These are phyloP conservation scores for Turritis glabra DNA, from an alignment of 345 rosid genomes.

Conservation along the genomic window DNA sequence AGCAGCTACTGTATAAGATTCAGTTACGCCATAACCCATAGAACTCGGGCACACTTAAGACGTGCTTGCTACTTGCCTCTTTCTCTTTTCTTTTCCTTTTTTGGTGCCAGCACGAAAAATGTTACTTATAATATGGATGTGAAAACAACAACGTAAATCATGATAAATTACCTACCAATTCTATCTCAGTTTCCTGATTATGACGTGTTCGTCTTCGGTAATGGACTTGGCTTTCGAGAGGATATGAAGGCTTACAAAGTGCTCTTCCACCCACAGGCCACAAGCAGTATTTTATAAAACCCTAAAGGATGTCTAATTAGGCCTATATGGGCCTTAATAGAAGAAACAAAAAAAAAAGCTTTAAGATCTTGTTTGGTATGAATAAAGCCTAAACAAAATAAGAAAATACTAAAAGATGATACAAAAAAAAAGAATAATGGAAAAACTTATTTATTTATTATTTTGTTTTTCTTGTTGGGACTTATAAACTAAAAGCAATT, in stretches of 20 bases:
- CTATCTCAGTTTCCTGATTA: too few relatives aligned
- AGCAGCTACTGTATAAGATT: background rate
- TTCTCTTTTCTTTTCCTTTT: background rate
- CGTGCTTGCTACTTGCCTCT: background rate
- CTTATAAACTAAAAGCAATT: constrained; percentile 31
- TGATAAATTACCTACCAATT: too few relatives aligned
- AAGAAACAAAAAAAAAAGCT: background rate
- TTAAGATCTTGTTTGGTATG: background rate
- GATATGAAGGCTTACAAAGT: background rate
- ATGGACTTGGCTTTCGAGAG: background rate
- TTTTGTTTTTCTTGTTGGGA: background rate
- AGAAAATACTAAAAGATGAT: background rate
- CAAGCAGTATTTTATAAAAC: background rate
- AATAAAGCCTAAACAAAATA: too few relatives aligned
- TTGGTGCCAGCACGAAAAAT: background rate
- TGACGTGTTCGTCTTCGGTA: background rate
- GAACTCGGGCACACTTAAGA: constrained; percentile 4
- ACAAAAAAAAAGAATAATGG: background rate
- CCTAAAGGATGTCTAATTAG: background rate
- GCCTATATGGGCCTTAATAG: background rate
- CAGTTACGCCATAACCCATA: background rate
- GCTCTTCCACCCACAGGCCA: background rate
- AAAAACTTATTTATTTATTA: background rate
- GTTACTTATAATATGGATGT: background rate
- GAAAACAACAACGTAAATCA: background rate